phyloP scores from a whole-genome alignment of 208 protist genomes.

The Leishmania arabica region DNA sequence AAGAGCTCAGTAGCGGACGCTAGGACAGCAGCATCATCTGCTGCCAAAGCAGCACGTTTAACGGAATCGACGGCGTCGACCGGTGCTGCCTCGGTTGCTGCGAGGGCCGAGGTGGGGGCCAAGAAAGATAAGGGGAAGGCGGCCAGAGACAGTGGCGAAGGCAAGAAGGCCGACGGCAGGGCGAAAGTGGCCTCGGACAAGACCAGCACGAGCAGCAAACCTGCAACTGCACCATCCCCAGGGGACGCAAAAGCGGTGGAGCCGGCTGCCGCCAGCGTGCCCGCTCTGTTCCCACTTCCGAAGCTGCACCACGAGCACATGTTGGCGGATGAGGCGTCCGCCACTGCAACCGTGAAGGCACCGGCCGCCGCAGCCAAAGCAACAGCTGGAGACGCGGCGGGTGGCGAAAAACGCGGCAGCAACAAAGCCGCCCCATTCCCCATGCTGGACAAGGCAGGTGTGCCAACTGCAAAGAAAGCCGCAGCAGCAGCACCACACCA shows the following conservation, averaged over 20 bases:
- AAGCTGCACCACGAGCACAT: constrained; percentile 31
- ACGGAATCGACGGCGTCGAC: background rate
- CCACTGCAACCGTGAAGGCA: background rate
- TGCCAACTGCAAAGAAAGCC: no score
- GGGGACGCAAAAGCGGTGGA: background rate
- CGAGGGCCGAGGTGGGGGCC: background rate
- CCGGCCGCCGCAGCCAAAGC: background rate
- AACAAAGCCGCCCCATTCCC: background rate
- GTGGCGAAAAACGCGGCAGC: background rate
- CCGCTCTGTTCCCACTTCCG: constrained; percentile 7
- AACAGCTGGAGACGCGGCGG: background rate
- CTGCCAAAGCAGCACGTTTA: background rate
- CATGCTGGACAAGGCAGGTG: background rate
- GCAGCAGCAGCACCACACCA: background rate
- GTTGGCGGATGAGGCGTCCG: background rate
- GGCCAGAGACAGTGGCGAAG: background rate
- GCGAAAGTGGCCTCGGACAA: background rate
- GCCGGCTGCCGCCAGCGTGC: background rate
- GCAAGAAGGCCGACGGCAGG: background rate
- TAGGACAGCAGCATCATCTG: background rate
- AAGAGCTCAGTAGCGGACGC: background rate
- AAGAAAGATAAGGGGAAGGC: background rate
- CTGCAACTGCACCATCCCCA: background rate
- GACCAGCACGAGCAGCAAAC: background rate
- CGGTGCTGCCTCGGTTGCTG: background rate